phyloP scores from a whole-genome alignment of 1,284 basidiomycete genomes.

The Tylopilus sp. region DNA sequence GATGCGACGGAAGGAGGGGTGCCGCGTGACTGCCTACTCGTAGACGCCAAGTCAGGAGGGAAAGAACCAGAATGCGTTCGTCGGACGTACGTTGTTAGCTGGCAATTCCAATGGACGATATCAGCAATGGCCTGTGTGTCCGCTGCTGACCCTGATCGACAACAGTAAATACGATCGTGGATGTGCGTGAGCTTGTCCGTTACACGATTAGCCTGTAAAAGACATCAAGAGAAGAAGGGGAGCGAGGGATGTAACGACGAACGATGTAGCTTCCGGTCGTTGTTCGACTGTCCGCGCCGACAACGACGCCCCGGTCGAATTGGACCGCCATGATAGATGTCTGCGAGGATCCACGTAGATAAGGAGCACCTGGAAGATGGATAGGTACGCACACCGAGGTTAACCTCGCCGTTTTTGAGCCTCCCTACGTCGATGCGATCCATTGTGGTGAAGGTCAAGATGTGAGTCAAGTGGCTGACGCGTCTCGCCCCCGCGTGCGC shows the following conservation, averaged over 20 bases:
- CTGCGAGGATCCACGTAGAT: constrained; percentile 38
- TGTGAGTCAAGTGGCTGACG: constrained; percentile 39
- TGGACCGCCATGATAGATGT: constrained; percentile 99
- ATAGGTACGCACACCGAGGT: constrained; percentile 75
- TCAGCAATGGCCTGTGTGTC: constrained; percentile 98
- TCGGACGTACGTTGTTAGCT: constrained; percentile 65
- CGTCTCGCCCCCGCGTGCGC: constrained; percentile 49
- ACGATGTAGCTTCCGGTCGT: constrained; percentile 97
- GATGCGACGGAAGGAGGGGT: constrained; percentile 75
- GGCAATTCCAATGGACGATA: constrained; percentile 83
- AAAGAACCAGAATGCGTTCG: background rate
- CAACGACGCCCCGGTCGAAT: constrained; percentile 91
- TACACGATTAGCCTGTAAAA: constrained; percentile 85
- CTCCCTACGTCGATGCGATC: constrained; percentile 69
- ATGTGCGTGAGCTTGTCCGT: constrained; percentile 98
- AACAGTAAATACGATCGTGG: constrained; percentile 98
- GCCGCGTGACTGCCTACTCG: constrained; percentile 62
- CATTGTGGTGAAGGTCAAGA: constrained; percentile 41
- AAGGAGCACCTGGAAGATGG: background rate
- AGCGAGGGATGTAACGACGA: constrained; percentile 27
- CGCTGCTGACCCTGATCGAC: constrained; percentile 96
- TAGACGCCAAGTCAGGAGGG: constrained; percentile 6
- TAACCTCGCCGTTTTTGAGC: constrained; percentile 90
- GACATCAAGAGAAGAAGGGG: background rate
- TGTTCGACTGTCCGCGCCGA: constrained; percentile 96